phyloP scores from a whole-genome alignment of 2,329 filamentous ascomycete species.

The Talaromyces sp. region DNA sequence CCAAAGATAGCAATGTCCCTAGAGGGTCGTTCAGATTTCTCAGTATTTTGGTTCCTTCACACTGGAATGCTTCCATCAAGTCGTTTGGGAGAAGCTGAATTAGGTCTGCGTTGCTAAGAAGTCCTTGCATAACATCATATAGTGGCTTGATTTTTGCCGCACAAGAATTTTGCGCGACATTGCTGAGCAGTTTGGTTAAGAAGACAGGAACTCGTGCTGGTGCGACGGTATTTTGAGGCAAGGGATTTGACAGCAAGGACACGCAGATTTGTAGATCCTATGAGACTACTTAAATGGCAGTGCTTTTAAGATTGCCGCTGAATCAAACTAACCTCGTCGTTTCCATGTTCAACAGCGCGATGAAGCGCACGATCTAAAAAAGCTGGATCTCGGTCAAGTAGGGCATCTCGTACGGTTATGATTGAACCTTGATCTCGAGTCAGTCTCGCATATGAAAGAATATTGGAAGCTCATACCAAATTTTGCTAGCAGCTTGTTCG shows the following conservation, averaged over 20 bases:
- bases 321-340: constrained; percentile 29
- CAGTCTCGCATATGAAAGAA: constrained; percentile 1
- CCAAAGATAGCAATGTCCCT: constrained; percentile 41
- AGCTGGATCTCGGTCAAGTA: constrained; percentile 32
- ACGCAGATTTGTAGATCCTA: constrained; percentile 34
- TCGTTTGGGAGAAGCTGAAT: constrained; percentile 32
- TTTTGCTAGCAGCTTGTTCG: constrained; percentile 49
- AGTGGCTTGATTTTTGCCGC: constrained; percentile 33
- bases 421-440: constrained; percentile 26
- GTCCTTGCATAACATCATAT: constrained; percentile 31
- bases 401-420: constrained; percentile 30
- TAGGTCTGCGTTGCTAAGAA: constrained; percentile 27
- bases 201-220: constrained; percentile 36
- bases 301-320: not conserved
- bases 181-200: constrained; percentile 29
- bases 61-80: constrained; percentile 36
- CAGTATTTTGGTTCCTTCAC: constrained; percentile 36
- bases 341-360: constrained; percentile 27
- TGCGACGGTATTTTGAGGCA: constrained; percentile 27
- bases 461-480: constrained; percentile 41
- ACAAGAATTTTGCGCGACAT: constrained; percentile 30
- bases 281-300: not conserved
- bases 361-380: constrained; percentile 36
- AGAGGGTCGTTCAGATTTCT: constrained; percentile 39
- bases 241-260: constrained; percentile 33